These are phyloP conservation scores for Tetradesmus lagerheimii DNA, from an alignment of 139 green algal genomes.

Conservation along the genomic window DNA sequence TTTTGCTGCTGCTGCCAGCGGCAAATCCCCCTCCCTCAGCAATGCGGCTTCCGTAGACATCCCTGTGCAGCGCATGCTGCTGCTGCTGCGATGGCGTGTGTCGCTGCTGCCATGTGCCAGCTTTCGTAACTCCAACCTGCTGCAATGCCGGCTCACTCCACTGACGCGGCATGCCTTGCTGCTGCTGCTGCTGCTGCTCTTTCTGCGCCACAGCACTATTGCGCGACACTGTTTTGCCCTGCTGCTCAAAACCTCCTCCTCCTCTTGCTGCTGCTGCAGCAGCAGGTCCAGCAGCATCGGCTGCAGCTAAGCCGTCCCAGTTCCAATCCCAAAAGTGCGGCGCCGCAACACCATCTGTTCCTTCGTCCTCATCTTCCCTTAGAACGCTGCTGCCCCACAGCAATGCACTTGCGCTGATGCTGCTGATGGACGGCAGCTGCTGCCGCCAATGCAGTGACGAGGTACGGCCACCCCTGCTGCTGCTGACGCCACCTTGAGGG, in stretches of 20 bases:
- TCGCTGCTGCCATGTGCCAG: not conserved
- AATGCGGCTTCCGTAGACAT: too few relatives aligned
- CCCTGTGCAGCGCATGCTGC: not conserved
- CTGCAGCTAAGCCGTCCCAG: not conserved
- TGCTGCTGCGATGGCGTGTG: conserved; percentile 5
- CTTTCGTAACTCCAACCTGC: not conserved
- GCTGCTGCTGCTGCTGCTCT: conserved; percentile 35
- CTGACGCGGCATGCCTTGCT: not conserved
- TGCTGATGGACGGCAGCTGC: conserved; percentile 15
- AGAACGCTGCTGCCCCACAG: not conserved
- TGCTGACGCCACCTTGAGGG: not conserved
- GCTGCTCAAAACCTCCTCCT: not conserved
- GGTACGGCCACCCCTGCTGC: conserved; percentile 14
- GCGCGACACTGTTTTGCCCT: not conserved
- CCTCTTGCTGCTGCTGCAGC: not conserved
- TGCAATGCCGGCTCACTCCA: not conserved
- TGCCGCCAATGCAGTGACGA: conserved; percentile 22
- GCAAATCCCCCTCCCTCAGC: not conserved
- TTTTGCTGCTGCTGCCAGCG: not conserved
- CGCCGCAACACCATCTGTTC: not conserved
- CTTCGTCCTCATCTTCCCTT: not conserved
- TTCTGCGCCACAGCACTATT: not conserved
- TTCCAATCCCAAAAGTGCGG: not conserved
- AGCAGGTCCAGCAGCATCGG: not conserved
- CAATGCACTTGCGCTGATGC: not conserved